Base-by-base conservation (phyloP, 2,329 filamentous ascomycete species). In the Dryadomyces quercus-mongolicae region DNA sequence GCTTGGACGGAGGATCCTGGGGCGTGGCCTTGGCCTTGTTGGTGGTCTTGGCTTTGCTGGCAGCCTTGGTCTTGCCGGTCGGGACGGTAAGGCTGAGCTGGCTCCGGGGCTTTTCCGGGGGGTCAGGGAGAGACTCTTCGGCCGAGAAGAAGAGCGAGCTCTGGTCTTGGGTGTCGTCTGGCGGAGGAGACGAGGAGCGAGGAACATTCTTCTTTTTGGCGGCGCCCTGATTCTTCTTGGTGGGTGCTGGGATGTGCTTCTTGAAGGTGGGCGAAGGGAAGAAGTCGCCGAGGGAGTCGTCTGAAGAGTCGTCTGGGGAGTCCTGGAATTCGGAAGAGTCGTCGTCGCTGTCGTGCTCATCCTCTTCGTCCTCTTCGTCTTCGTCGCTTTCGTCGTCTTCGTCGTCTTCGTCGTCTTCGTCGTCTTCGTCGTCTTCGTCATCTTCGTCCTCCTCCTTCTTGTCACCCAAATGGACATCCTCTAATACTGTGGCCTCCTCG, bases 131-230 rank as follows among this genome's bases (percentile, higher is more conserved):
- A 1, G 55, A 57, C 20, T 60, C 59, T 12, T 57, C 56, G 1
- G 59, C 59, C 2, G 59, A 59, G 44, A 57, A 60, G 47, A 60
- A 60, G 4, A 59, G 7, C 1, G 57, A 56, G 48, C 59, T 60
- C 9, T 42, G 49, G 10, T 59, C 58, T 1, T 4, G 6, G 7
- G 15, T 7, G 16, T 25, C 13, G 45, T 21, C 36, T 12, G 18
- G 25, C 18, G 6, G 10, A 1, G 10, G 13, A 4, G n/a, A 12
- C 7, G 7, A 13, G 22, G 12, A 13, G 25, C 16, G 43, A 38
- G 12, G 10, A 12, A 2, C 16, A 16, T 9, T 15, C 18, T 34
- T 43, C 42, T 18, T 25, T 31, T 16, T 52, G 10, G 43, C 18
- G 40, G 36, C 36, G 3, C 6, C 15, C 36, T 22, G 16, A 9